Evolutionary conservation across 176 grass and related monocot species (phyloP).

Genomic region (Ananas comosus): DNA sequence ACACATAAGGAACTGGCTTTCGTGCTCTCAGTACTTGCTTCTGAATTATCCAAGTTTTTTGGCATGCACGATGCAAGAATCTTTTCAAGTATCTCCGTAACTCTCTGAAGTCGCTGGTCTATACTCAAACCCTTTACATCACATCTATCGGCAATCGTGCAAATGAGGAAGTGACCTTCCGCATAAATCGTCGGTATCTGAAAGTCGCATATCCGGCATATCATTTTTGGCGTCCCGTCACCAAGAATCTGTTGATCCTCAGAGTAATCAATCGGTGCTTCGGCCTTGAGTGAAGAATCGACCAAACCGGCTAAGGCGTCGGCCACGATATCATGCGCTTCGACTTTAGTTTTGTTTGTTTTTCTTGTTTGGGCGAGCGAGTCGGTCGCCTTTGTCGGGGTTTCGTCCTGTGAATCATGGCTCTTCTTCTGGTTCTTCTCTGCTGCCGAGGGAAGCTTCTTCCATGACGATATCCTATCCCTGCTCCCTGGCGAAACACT

Average conservation of each 20-base stretch:
- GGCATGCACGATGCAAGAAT: constrained; percentile 36
- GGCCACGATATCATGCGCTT: constrained; percentile 41
- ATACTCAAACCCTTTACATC: constrained; percentile 71
- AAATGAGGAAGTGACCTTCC: constrained; percentile 59
- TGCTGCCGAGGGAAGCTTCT: constrained; percentile 84
- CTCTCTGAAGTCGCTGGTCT: constrained; percentile 59
- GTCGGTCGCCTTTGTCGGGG: constrained; percentile 32
- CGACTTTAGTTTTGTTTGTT: constrained; percentile 33
- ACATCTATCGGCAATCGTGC: constrained; percentile 80
- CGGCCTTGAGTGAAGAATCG: constrained; percentile 8
- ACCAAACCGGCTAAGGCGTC: constrained; percentile 29
- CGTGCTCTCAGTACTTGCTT: constrained; percentile 18
- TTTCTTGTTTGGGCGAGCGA: constrained; percentile 16
- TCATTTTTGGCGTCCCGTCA: constrained; percentile 62
- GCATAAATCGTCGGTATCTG: constrained; percentile 78
- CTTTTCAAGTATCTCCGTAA: constrained; percentile 63
- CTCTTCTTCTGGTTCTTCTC: constrained; percentile 47
- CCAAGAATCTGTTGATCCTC: constrained; percentile 41
- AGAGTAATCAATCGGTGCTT: constrained; percentile 21
- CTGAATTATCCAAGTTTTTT: constrained; percentile 9
- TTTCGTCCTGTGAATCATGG: constrained; percentile 18
- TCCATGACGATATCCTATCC: constrained; percentile 79
- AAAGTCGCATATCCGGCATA: constrained; percentile 93
- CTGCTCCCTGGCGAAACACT: constrained; percentile 30
- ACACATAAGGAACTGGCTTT: constrained; percentile 26